Base-by-base conservation (phyloP, 306 rosid genomes). In the Quercus cerris region DNA sequence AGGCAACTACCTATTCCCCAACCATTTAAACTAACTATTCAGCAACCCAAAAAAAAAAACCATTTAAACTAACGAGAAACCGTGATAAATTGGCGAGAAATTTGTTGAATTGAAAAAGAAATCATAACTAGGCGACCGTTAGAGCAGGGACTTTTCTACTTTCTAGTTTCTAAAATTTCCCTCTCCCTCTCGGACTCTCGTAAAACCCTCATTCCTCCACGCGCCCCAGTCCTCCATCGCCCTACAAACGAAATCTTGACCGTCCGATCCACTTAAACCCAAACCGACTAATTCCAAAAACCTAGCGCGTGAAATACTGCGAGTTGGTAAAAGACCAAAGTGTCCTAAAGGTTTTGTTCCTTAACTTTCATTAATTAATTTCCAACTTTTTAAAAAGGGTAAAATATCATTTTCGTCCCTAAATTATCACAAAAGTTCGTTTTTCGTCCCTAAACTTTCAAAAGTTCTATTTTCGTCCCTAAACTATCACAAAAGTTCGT, bases 111-210 rank as follows among this genome's bases (percentile, higher is more conserved):
- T n/a, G 12, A 68, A 19, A 67, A 33, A 35, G 8, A 2, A 18
- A 5, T 19, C 59, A 27, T 56, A 14, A 49, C 20, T 44, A 25
- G 70, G 70, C 83, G 83, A 83, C 86, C 83, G 83, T 83, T 83
- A 41, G 70, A 49, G 38, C 3, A 74, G 38, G 17, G 1, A 58
- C 59, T 30, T 1, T 30, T 46, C 41, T 6, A 71, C 46, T 56
- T 30, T 46, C 41, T 6, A 62, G 33, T 23, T 22, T 79, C 64
- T 30, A 13, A 57, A 78, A 70, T 35, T 15, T 81, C 66, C 3
- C 59, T 2, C 15, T 19, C 31, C 41, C 52, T 35, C 41, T 22
- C 41, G 7, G n/a, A 17, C 5, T 15, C 55, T 4, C 38, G 2
- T 23, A 64, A 10, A 49, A 49, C 54, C 54, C 68, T 22, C 18